Percentiles rank a stretch among this genome's conserved stretches.
Conservation (phyloP, 2,329 filamentous ascomycete genomes). For the Fusarium anthophilum region DNA sequence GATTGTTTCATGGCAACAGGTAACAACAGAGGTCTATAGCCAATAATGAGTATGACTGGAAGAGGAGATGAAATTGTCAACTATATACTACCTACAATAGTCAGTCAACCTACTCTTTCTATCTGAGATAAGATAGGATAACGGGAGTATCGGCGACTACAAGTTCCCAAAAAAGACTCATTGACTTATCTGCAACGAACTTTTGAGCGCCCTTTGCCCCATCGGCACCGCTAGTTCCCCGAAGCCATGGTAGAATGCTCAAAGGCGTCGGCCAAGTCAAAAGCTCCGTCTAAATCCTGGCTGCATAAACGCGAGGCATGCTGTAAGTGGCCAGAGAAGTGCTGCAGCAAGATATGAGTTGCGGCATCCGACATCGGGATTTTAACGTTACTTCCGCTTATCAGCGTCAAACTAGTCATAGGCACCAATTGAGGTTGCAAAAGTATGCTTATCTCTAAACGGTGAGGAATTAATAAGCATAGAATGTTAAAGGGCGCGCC, state of each 20-base stretch:
- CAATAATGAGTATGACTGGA: neutral
- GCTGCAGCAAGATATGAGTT: neutral
- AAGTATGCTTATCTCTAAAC: neutral
- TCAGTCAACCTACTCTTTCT: neutral
- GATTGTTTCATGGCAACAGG: neutral
- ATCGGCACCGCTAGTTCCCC: neutral
- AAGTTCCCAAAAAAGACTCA: neutral
- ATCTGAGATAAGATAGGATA: neutral
- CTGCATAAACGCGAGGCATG: fast-evolving
- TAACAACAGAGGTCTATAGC: neutral
- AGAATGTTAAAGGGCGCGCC: neutral
- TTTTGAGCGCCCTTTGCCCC: too few species aligned
- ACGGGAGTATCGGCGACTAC: neutral
- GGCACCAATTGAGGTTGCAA: fast-evolving
- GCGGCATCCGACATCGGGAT: neutral
- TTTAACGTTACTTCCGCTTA: neutral
- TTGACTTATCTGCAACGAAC: neutral
- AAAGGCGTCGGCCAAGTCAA: neutral
- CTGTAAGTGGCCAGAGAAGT: neutral
- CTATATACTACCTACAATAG: neutral
- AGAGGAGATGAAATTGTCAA: neutral
- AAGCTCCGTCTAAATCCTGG: fast-evolving
- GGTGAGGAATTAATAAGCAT: neutral
- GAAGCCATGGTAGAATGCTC: neutral
- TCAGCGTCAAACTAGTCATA: neutral